A percentile compares a stretch with the other conserved stretches of the same genome.
Evolutionary conservation across 768 basidiomycete genomes (phyloP).

Genomic region (Brasilioporus rufonigricans): DNA sequence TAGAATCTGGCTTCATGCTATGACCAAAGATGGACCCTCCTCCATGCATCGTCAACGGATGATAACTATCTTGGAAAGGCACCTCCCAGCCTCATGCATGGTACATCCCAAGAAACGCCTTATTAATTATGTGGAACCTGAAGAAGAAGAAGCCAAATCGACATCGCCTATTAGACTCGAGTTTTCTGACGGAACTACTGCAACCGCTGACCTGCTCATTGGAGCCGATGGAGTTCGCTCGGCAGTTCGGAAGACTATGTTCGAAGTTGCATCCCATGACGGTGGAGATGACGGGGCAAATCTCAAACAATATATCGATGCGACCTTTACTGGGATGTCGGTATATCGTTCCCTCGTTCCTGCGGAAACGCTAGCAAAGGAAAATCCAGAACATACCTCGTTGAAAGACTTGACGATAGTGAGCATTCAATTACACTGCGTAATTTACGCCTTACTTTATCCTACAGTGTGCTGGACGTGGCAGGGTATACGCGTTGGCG

Average conservation of each 20-base stretch:
- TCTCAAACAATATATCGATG: slow-evolving; percentile 17
- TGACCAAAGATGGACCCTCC: slow-evolving; percentile 1
- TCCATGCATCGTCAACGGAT: slow-evolving; percentile 25
- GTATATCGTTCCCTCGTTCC: slow-evolving; percentile 40
- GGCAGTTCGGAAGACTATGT: slow-evolving; percentile 23
- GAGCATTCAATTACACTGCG: slow-evolving; percentile 2
- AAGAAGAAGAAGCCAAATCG: slow-evolving; percentile 30
- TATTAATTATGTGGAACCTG: slow-evolving; percentile 6
- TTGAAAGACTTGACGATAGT: slow-evolving; percentile 22
- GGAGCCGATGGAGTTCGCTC: slow-evolving; percentile 46
- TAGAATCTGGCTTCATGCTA: neutral
- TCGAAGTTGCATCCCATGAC: slow-evolving; percentile 12
- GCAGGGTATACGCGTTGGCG: neutral
- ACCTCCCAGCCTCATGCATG: slow-evolving; percentile 18
- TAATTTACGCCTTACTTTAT: neutral
- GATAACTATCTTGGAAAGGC: slow-evolving; percentile 15
- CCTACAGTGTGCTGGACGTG: slow-evolving; percentile 13
- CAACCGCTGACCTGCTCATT: slow-evolving; percentile 41
- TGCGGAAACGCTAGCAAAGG: slow-evolving; percentile 27
- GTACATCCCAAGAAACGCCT: slow-evolving; percentile 22
- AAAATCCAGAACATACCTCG: slow-evolving; percentile 20
- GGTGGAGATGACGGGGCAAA: neutral
- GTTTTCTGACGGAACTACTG: slow-evolving; percentile 14
- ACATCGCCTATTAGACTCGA: slow-evolving; percentile 10
- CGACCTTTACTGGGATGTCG: slow-evolving; percentile 41